Evolutionary conservation across 495 filamentous ascomycete species (phyloP).

Genomic region (Penicillium argentinense): DNA sequence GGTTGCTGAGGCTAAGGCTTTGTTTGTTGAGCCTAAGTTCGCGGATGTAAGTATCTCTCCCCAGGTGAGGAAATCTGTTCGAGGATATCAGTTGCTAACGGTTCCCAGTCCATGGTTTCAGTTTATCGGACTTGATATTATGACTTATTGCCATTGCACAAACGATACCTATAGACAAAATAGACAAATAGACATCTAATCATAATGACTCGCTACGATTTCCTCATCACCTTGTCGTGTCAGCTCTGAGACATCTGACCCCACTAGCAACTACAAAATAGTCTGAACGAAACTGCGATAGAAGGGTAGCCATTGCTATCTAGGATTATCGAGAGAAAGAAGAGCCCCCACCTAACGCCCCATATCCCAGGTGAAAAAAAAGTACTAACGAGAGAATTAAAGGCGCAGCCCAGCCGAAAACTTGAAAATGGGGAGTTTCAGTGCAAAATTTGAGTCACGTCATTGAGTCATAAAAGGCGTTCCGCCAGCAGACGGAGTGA

Average conservation of each 20-base stretch:
- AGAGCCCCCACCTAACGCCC: conserved; percentile 22
- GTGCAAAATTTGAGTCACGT: conserved; percentile 21
- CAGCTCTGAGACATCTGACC: too few relatives aligned
- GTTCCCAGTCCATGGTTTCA: conserved; percentile 37
- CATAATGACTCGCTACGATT: not conserved
- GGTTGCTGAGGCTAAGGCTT: conserved; percentile 72
- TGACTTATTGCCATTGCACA: not conserved
- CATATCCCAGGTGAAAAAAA: conserved; percentile 19
- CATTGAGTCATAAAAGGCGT: conserved; percentile 21
- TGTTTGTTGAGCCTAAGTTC: conserved; percentile 87
- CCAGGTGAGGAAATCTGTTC: not conserved
- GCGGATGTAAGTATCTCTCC: conserved; percentile 55
- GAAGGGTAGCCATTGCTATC: conserved; percentile 38
- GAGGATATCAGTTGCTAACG: conserved; percentile 14
- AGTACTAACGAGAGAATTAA: conserved; percentile 9
- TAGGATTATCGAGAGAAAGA: conserved; percentile 29
- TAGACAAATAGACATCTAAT: not conserved
- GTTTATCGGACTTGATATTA: conserved; percentile 31
- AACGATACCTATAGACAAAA: too few relatives aligned
- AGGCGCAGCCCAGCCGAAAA: conserved; percentile 24
- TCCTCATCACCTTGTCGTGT: too few relatives aligned
- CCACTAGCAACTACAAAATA: too few relatives aligned
- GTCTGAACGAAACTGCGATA: not conserved
- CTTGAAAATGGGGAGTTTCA: conserved; percentile 19
- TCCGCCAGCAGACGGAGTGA: conserved; percentile 3